Base-by-base conservation (phyloP, 345 rosid species). In the Turnera subulata region DNA sequence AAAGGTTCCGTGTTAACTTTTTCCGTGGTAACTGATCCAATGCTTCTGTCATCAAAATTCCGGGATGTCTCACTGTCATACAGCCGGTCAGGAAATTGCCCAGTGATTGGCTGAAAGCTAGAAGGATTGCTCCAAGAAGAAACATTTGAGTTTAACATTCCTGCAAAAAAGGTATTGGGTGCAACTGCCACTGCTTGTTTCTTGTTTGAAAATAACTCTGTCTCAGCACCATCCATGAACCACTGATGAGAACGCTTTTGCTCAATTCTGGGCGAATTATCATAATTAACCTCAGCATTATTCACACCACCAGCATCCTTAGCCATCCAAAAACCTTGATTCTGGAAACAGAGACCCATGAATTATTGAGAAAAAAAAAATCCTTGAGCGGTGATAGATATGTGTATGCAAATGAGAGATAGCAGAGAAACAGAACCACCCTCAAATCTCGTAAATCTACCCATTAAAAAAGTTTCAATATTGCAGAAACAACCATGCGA, bases 201-300 rank as follows among this genome's bases (percentile, higher is more conserved):
- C 67, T 81, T 81, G 65, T 70, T 75, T 50, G 75, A 70, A 59
- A 68, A 78, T 26, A 65, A 58, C 50, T 70, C 82, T 12, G 67
- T 64, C 52, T 81, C 80, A 35, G 72, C 53, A 50, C 67, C 75
- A 57, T 81, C 82, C 67, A 61, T 63, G 53, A 78, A 70, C 77
- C 76, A 81, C 65, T 67, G 82, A 59, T 75, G 76, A 68, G 82
- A 71, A 56, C 75, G 73, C 68, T 75, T 75, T 1, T 61, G 54
- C 56, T 73, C 77, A 53, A 52, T 40, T 65, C 69, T 70, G 52
- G 79, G 70, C 35, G 83, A 58, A 71, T 38, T 62, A 52, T 75
- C 80, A 45, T 61, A 69, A 39, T 59, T 60, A 58, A 55, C 55
- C 29, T 81, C 82, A 53, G 61, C 68, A 38, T 67, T 69, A 53